Percentiles rank a stretch among this genome's conserved stretches.
Conservation (phyloP, 257 asterid genomes). For the Coffea canephora region DNA sequence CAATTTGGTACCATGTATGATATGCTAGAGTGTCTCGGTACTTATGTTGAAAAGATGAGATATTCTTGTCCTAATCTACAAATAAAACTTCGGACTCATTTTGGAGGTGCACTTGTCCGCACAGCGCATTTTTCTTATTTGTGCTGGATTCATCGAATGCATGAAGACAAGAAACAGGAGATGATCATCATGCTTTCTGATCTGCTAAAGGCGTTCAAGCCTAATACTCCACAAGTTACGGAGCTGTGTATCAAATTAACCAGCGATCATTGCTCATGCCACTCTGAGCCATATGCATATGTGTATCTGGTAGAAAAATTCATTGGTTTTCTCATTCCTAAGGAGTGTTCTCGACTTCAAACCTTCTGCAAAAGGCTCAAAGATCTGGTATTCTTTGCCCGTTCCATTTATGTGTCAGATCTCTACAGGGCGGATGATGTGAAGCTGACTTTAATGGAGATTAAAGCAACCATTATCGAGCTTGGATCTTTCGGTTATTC, state of each 20-base stretch:
- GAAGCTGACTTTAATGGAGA: neutral
- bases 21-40: too few species aligned
- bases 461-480: neutral
- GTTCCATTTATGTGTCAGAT: neutral
- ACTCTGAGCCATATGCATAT: too few species aligned
- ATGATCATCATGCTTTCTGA: neutral
- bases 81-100: neutral
- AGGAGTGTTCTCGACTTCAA: neutral
- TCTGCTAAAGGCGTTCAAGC: neutral
- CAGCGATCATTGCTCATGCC: too few species aligned
- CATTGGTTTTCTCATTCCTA: neutral
- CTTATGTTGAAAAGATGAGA: too few species aligned
- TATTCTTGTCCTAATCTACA: neutral
- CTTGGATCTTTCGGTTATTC: neutral
- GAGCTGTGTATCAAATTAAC: neutral
- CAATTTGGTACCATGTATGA: too few species aligned
- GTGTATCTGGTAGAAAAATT: neutral
- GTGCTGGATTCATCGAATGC: neutral
- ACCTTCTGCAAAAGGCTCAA: neutral
- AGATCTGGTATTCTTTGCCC: neutral
- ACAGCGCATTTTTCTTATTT: slow-evolving; percentile 3
- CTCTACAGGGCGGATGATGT: neutral
- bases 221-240: neutral
- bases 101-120: slow-evolving; percentile 5
- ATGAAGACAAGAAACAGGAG: neutral